Base-by-base conservation (phyloP, 306 rosid genomes). In the Cucumis cinereus region DNA sequence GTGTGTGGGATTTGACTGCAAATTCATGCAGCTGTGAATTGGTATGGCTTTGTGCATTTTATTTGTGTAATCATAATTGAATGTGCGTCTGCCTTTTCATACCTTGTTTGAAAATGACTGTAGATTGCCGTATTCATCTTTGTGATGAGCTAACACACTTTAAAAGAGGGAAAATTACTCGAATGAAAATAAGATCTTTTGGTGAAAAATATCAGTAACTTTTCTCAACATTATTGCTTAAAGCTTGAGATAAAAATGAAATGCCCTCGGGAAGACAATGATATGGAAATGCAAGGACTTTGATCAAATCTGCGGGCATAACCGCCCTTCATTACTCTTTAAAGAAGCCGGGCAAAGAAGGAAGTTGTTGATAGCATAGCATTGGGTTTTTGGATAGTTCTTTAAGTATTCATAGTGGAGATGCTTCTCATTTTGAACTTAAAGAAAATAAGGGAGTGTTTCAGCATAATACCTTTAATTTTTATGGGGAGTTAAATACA, bases 1-100 rank as follows among this genome's bases (percentile, higher is more conserved):
- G 98, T 74, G 99, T 95, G 73, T 95, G 99, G 99, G 99, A 95
- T 82, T 89, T 95, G 89, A 95, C 99, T 19, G 99, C 98, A 72
- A 95, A 95, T 81, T 92, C 98, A 58, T 95, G 99, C 87, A 92
- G 99, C 83, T 95, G 99, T 60, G 99, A 95, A 88, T 74, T 95
- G 98, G 99, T 95, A 92, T 43, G 77, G 26, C 45, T 59, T 38
- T 80, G 33, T 23, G 70, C 33, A 41, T 73, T 17, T 75, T n/a
- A 35, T 10, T 30, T 30, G 57, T 71, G 23, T 49, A 49, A 28
- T 71, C 58, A 0, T 71, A 49, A 23, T 28, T 26, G 23, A 71
- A 17, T 17, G 22, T 71, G 49, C 54, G 54, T 67, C 41, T 71
- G 26, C 53, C 73, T 40, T 67, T 10, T 38, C 20, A 40, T 67